These are phyloP conservation scores for Zanthoxylum bungeanum DNA, from an alignment of 345 rosid genomes.

Conservation along the genomic window DNA sequence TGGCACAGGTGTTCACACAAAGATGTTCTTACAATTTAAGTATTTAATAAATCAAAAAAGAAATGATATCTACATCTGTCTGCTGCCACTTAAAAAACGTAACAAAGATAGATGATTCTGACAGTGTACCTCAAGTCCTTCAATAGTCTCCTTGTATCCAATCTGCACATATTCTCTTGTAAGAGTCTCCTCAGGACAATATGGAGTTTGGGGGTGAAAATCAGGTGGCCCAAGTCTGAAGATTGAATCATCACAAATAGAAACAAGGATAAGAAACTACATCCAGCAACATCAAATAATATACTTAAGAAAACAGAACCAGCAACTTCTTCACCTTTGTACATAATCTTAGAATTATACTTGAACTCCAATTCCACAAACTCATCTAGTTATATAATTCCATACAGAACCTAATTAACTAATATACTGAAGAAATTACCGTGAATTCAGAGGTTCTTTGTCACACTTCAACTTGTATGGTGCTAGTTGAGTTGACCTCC, in stretches of 20 bases:
- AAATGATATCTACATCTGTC: neutral
- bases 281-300: neutral
- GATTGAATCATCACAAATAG: constrained; percentile 11
- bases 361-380: neutral
- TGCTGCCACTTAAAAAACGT: neutral
- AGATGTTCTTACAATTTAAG: constrained; percentile 1
- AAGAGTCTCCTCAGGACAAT: constrained; percentile 91
- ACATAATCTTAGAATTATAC: neutral
- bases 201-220: constrained; percentile 81
- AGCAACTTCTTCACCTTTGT: constrained; percentile 5
- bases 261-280: constrained; percentile 16
- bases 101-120: neutral
- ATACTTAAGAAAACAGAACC: neutral
- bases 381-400: constrained; percentile 1
- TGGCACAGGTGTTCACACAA: neutral
- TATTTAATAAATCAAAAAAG: neutral
- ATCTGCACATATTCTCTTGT: constrained; percentile 68
- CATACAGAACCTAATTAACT: neutral
- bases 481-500: constrained; percentile 65
- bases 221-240: constrained; percentile 96
- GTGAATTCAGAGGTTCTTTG: constrained; percentile 76
- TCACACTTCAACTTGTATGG: constrained; percentile 95
- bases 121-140: constrained; percentile 82
- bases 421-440: constrained; percentile 43
- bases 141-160: constrained; percentile 95